Evolutionary conservation across 768 basidiomycete genomes (phyloP), one percentile per base, ranked within the genome.

Genomic region (Russula griseocarnosa): DNA sequence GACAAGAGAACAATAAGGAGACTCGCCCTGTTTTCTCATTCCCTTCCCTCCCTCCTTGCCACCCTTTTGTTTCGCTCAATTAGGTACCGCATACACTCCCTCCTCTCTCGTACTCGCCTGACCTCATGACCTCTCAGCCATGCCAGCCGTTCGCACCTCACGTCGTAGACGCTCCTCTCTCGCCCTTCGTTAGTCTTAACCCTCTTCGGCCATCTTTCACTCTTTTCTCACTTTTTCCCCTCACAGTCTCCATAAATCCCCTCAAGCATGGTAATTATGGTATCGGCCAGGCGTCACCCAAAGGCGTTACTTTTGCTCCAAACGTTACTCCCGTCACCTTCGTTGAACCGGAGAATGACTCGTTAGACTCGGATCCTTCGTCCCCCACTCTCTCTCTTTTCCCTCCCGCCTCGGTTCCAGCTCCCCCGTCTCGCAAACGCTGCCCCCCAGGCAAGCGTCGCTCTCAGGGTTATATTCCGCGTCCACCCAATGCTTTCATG

Each of bases 221-320:
- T 28, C 10, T 18, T 28, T 28, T 18, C 24, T 9, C 36, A 40
- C 32, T 32, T 4, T 36, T 32, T 0, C 18, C 26, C 40, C 28
- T 34, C 14, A 34, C 47, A 61, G 62, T 51, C 46, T 46, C 66
- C 55, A 49, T 74, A 40, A 76, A 78, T 32, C 79, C 65, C 18
- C 60, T 81, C 59, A 85, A 82, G 67, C 74, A 84, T 5, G 84
- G 83, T 18, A 78, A 78, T 61, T 85, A 86, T 55, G 82, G 83
- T 30, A 75, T 79, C 60, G 69, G 72, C 58, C 70, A 78, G 3
- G 71, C 76, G 0, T 75, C 79, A 0, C 70, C 72, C 24, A 75
- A 80, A n/a, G 77, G 79, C 5, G 82, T 87, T 30, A 84, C 83
- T 0, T 87, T 87, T 55, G 85, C 85, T 1, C 84, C 84, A 44